Evolutionary conservation across 805 yeast genomes (phyloP).

Genomic region (Isabelozyma heimii): DNA sequence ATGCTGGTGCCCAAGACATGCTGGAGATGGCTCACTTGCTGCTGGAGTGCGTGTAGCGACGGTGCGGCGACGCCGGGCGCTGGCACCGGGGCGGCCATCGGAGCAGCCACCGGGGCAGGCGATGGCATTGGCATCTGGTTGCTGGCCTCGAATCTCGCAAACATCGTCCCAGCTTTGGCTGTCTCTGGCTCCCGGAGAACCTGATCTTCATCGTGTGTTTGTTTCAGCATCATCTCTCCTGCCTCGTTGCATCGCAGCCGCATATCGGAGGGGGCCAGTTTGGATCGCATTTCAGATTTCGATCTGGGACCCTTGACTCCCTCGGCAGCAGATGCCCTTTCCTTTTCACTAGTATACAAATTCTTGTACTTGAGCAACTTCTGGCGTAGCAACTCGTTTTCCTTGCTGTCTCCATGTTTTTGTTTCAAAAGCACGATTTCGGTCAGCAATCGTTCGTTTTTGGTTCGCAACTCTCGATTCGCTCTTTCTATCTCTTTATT

Average conservation of each 20-base stretch:
- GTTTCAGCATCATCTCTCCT: too few species aligned
- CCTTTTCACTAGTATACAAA: constrained; percentile 18
- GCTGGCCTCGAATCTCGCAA: background rate
- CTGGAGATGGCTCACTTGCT: background rate
- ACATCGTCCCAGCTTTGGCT: too few species aligned
- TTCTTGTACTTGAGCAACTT: constrained; percentile 34
- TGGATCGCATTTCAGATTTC: too few species aligned
- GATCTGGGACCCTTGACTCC: too few species aligned
- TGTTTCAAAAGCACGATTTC: background rate
- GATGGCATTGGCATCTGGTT: background rate
- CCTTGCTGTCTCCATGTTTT: constrained; percentile 7
- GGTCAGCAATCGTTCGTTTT: background rate
- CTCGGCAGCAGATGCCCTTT: background rate
- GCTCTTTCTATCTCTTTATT: background rate
- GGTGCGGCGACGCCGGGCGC: background rate
- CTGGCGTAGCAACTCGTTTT: constrained; percentile 28
- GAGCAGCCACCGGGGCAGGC: background rate
- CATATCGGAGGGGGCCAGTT: too few species aligned
- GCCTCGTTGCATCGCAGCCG: too few species aligned
- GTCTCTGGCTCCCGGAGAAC: too few species aligned
- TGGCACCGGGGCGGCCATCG: background rate
- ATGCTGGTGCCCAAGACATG: background rate
- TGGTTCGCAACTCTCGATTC: background rate
- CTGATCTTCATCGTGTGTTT: too few species aligned
- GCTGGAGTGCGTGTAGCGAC: background rate